These are phyloP conservation scores for Fraxinus nigra DNA, from an alignment of 305 asterid genomes.

Conservation along the genomic window DNA sequence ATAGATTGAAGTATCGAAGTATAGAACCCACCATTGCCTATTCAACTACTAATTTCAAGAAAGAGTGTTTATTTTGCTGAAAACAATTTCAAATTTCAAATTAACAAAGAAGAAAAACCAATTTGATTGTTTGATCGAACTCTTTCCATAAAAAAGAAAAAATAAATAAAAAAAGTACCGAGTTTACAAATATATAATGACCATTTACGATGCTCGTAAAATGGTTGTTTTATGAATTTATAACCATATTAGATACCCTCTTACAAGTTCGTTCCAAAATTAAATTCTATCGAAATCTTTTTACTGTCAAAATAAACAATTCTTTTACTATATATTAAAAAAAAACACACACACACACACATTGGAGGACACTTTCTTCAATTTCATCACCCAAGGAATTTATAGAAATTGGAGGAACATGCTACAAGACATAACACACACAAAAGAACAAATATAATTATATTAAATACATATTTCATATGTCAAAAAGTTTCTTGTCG, in stretches of 20 bases:
- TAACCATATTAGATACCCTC: not conserved
- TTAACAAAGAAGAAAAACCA: not conserved
- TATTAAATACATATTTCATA: not conserved
- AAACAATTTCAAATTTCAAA: not conserved
- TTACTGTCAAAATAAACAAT: not conserved
- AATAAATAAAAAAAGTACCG: not conserved
- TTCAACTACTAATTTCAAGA: not conserved
- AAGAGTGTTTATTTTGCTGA: not conserved
- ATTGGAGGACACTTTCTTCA: not conserved
- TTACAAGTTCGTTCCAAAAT: no score
- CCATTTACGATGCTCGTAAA: no score
- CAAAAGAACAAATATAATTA: slow-evolving; percentile 23
- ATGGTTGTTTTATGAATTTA: no score
- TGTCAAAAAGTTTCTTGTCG: slow-evolving; percentile 5
- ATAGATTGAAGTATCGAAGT: not conserved
- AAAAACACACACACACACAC: no score
- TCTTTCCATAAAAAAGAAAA: not conserved
- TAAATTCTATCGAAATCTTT: not conserved
- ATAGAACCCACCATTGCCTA: not conserved
- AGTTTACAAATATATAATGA: not conserved
- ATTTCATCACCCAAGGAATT: slow-evolving; percentile 9
- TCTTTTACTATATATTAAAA: no score
- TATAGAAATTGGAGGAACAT: slow-evolving; percentile 23
- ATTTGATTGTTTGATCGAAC: not conserved
- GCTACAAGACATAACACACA: slow-evolving; percentile 38